Evolutionary conservation across 371 early-diverging fungal genomes (phyloP), one percentile per base, ranked within the genome.

Genomic region (Saksenaea vasiformis): DNA sequence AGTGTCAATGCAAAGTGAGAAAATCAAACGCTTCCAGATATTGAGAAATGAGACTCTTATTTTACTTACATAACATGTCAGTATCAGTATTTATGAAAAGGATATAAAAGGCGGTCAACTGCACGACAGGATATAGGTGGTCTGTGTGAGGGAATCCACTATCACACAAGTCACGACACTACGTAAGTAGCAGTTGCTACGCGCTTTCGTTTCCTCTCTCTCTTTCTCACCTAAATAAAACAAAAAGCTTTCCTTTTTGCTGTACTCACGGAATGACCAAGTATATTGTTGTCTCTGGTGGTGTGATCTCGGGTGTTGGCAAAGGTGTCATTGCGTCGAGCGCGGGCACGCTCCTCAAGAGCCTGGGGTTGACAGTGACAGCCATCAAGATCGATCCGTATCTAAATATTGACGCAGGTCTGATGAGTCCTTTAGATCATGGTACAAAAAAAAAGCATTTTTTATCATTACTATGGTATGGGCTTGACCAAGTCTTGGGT

Each of bases 381-480:
- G 92, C 97, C 64, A 96, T 99, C 87, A 99, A 99, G 84, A 99
- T 99, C 68, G 99, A 99, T 78, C 99, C 99, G n/a, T 99, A 99
- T 80, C 85, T 99, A 61, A 99, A 99, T 87, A 97, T 96, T 72
- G 99, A 99, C 78, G 99, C 99, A 58, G 99, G 99, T 72, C 93
- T 97, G 24, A 84, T 99, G 83, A 92, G 89, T 61, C 99, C 99
- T 63, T 82, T 96, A 55, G 99, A 99, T 79, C 99, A 99, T 82
- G 99, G 98, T 89, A 80, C 36, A 47, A 17, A 22, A 22, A 17
- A 17, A 17, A 41, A 8, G 28, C 34, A n/a, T n/a, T 61, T 54
- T 37, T 35, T 26, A 15, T 54, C 19, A 37, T 24, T 38, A 22
- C 3, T 47, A 17, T 47, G 17, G 51, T 19, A 8, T 47, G 3